Conservation (phyloP, 768 basidiomycete species). For the Suillus clintonianus region DNA sequence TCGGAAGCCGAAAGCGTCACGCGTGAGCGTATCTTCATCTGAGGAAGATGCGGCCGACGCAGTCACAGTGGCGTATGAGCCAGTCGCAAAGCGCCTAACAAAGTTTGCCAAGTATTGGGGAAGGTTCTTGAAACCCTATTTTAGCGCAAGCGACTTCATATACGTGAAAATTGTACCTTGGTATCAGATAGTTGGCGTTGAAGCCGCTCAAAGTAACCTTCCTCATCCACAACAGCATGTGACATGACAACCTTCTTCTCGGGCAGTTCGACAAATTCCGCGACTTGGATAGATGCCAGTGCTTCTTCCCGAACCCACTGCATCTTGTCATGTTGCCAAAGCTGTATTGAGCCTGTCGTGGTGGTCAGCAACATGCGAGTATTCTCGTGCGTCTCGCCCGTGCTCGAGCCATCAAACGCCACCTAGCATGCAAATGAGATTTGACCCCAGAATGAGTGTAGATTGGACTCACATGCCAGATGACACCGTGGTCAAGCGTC, state of each 20-base stretch:
- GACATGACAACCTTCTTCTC: constrained; percentile 47
- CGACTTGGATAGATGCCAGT: constrained; percentile 60
- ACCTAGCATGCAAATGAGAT: constrained; percentile 35
- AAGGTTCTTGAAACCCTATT: constrained; percentile 49
- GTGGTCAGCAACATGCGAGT: constrained; percentile 60
- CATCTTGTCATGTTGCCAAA: constrained; percentile 63
- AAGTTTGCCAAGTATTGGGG: constrained; percentile 72
- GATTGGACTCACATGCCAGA: constrained; percentile 55
- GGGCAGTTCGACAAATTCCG: constrained; percentile 78
- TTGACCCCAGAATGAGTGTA: not conserved
- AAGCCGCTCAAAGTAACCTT: constrained; percentile 53
- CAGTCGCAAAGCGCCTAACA: constrained; percentile 67
- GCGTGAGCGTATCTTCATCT: constrained; percentile 42
- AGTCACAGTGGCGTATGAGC: constrained; percentile 57
- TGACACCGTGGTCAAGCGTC: constrained; percentile 62
- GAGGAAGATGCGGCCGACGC: constrained; percentile 26
- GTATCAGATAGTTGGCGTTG: constrained; percentile 59
- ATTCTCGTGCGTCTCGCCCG: constrained; percentile 36
- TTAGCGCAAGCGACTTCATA: not conserved
- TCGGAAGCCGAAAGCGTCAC: constrained; percentile 85
- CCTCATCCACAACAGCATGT: constrained; percentile 37
- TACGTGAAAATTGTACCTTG: constrained; percentile 41
- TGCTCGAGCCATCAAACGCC: constrained; percentile 52
- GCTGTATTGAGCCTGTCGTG: constrained; percentile 74
- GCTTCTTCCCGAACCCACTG: constrained; percentile 85